These are phyloP conservation scores for Coniochaeta sp. DNA, from an alignment of 2,329 filamentous ascomycete genomes.

Conservation along the genomic window DNA sequence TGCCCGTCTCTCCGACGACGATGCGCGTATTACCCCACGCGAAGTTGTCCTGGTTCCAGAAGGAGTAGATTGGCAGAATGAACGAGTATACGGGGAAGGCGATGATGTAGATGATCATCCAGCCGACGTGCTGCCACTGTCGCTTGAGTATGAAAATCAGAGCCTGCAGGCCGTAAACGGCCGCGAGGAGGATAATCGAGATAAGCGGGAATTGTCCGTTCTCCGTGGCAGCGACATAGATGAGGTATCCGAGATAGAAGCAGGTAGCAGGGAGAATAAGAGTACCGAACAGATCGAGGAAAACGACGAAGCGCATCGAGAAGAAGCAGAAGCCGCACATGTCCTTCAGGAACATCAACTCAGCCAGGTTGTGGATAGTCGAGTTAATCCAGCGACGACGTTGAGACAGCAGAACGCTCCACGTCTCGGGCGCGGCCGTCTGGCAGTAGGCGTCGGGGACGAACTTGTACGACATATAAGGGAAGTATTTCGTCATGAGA, in stretches of 20 bases:
- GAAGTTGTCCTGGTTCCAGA: conserved; percentile 99
- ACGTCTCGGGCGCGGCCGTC: conserved; percentile 89
- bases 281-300: conserved; percentile 89
- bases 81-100: conserved; percentile 94
- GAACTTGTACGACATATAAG: conserved; percentile 93
- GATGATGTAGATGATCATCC: conserved; percentile 99
- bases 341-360: conserved; percentile 83
- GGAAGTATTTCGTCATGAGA: conserved; percentile 97
- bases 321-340: conserved; percentile 99
- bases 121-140: conserved; percentile 97
- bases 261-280: conserved; percentile 86
- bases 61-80: conserved; percentile 87
- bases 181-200: conserved; percentile 82
- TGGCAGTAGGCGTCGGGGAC: conserved; percentile 86
- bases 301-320: conserved; percentile 94
- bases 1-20: conserved; percentile 88
- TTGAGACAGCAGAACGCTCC: conserved; percentile 92
- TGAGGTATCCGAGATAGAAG: conserved; percentile 78
- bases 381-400: conserved; percentile 99
- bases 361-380: conserved; percentile 91
- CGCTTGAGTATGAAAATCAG: conserved; percentile 94
- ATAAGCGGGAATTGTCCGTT: conserved; percentile 75
- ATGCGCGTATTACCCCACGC: conserved; percentile 98
- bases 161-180: conserved; percentile 91
- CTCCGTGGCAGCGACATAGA: conserved; percentile 66